Base-by-base conservation (phyloP, 192 early-diverging fungal species). In the Geosiphon pyriformis region DNA sequence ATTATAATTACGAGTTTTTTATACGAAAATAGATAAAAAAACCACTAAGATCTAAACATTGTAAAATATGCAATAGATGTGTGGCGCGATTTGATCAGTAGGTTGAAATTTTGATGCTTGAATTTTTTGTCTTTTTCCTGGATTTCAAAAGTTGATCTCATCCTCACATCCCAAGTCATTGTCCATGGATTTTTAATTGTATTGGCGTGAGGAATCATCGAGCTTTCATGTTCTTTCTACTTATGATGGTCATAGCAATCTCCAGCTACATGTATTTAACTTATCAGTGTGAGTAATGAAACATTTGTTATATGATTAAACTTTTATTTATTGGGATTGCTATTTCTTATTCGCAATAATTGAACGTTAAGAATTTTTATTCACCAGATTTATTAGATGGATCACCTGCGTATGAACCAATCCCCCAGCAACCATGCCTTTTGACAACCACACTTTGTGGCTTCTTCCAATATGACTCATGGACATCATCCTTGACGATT, bases 181-280 rank as follows among this genome's bases (percentile, higher is more conserved):
- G 96, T 61, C 96, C 94, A 20, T 98, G 94, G 95, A 95, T 93
- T 30, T 88, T 85, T 78, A 98, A 96, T 79, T 96, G 93, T 72
- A 88, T 96, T 69, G 96, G 96, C 1, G 79, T 86, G 17, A 75
- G 77, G 57, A 98, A 98, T 70, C 96, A 98, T 70, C 81, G 88
- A 8, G 70, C 84, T 26, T 98, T 98, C 72, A 83, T 98, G 74
- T 29, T 87, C 1, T 98, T 94, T 77, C 74, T 90, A 30, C 48
- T 78, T 2, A 72, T 86, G 27, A 86, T 97, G 69, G 63, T 87
- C 25, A 20, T 76, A 17, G 80, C 83, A 26, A 85, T 88, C 7
- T 74, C 76, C 23, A 37, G 79, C 6, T 95, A 88, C 67, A 68
- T 81, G 4, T 70, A 74, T 51, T 70, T 96, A 30, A 79, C 81